Conservation (phyloP, 2,329 filamentous ascomycete genomes). For the Colletotrichum orchidophilum region DNA sequence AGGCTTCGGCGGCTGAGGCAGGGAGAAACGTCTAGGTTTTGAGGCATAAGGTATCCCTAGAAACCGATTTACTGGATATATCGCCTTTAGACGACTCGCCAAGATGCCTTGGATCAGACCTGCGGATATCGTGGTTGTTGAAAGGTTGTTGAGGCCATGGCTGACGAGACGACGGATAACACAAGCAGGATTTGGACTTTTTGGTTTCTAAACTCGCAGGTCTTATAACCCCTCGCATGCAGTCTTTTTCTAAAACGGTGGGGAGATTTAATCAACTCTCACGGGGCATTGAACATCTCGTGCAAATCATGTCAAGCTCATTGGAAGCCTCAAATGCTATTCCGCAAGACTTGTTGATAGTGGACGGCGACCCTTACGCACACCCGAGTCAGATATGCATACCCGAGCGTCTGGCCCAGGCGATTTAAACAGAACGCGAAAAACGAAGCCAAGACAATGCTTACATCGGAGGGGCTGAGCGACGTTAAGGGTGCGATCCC, state of each 20-base stretch:
- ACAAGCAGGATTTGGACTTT: background rate
- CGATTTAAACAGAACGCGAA: background rate
- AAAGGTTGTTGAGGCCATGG: background rate
- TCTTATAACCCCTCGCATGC: background rate
- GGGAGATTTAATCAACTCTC: too few relatives aligned
- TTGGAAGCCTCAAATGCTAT: too few relatives aligned
- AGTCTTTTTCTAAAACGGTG: too few relatives aligned
- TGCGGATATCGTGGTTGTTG: slow-evolving; percentile 2
- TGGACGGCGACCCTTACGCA: too few relatives aligned
- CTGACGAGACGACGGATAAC: background rate
- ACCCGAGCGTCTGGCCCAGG: background rate
- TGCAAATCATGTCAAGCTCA: too few relatives aligned
- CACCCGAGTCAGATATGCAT: too few relatives aligned
- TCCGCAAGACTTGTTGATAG: too few relatives aligned
- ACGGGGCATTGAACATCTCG: too few relatives aligned
- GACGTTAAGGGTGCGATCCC: background rate
- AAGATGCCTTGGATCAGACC: background rate
- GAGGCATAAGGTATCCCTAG: slow-evolving; percentile 63
- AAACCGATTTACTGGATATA: slow-evolving; percentile 49
- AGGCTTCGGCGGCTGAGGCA: background rate
- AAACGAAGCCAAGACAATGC: slow-evolving; percentile 5
- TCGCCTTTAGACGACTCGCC: background rate
- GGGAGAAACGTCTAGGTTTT: slow-evolving; percentile 48
- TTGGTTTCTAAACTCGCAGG: background rate
- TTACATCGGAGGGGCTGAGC: background rate